Conservation (phyloP, 2,329 filamentous ascomycete species). For the Achaetomium macrosporum region DNA sequence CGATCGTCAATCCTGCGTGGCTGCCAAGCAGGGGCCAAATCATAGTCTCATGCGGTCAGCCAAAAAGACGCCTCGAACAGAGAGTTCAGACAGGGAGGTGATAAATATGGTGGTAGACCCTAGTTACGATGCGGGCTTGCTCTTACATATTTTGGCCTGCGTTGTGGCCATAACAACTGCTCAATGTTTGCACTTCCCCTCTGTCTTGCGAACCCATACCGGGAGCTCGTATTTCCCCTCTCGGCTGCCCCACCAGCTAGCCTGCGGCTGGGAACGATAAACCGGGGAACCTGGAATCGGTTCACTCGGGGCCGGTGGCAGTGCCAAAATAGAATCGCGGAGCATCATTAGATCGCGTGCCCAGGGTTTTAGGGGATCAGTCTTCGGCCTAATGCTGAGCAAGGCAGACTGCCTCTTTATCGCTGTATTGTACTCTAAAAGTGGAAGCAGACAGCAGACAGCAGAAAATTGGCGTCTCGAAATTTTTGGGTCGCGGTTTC, state of each 20-base stretch:
- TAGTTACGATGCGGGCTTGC: neutral
- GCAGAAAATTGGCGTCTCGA: neutral
- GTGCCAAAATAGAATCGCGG: conserved; percentile 17
- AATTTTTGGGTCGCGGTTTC: neutral
- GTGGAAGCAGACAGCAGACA: too few relatives aligned
- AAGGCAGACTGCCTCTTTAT: too few relatives aligned
- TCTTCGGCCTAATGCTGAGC: neutral
- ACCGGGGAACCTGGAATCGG: conserved; percentile 2
- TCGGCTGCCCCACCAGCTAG: conserved; percentile 5
- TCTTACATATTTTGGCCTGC: neutral
- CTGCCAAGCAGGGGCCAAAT: neutral
- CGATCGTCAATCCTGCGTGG: neutral
- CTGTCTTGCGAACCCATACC: neutral
- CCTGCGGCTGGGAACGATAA: neutral
- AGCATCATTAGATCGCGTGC: conserved; percentile 13
- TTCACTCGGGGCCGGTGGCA: conserved; percentile 12
- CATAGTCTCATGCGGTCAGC: neutral
- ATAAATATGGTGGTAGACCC: too few relatives aligned
- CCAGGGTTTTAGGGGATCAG: neutral
- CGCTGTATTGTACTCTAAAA: too few relatives aligned
- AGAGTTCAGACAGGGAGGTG: too few relatives aligned
- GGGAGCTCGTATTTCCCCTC: conserved; percentile 16
- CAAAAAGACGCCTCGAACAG: too few relatives aligned
- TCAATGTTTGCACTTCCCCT: neutral
- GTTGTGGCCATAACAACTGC: neutral